Evolutionary conservation across 2,329 filamentous ascomycete genomes (phyloP), one percentile per base, ranked within the genome.

Genomic region (Celoporthe dispersa): DNA sequence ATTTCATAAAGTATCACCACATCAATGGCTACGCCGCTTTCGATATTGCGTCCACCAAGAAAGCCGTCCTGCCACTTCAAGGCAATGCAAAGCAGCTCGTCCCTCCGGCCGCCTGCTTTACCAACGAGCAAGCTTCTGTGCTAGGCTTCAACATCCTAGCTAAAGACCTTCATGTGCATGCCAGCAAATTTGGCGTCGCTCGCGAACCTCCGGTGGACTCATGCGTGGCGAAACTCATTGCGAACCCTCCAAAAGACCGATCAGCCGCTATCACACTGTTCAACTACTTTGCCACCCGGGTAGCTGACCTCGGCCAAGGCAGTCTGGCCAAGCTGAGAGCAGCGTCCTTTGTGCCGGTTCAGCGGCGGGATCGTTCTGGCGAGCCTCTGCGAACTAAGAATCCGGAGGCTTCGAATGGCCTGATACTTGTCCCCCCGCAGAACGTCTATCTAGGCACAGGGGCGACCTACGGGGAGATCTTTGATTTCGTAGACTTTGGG

Each of bases 401-500:
- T 8, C 2, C 85, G 70, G 87, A 85, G 70, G 73, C 80, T 55
- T 65, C 77, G 68, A 77, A 75, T 59, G 76, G 76, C 62, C 75
- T 87, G 61, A 82, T 84, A 74, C 86, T 89, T 74, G 85, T 94
- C 60, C 85, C 88, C 22, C 95, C 96, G 6, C 87, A 86, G 61
- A 85, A 90, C 55, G 94, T 92, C 73, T 99, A 97, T 78, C 85
- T 99, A 2, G 96, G 96, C 11, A 90, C 74, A 37, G 89, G 86
- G 7, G 79, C 82, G 2, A 85, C 84, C 9, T 99, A 97, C 76
- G 92, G 89, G 14, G 92, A 97, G 41, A 97, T 99, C 41, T 97
- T 99, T 74, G 94, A 98, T 78, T 99, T 98, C 80, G 94, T 98
- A 19, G 93, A 98, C 78, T 99, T 98, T 81, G 94, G 95, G 0